Evolutionary conservation across 306 rosid genomes (phyloP), one percentile per base, ranked within the genome.

Genomic region (Lathyrus tuberosus): DNA sequence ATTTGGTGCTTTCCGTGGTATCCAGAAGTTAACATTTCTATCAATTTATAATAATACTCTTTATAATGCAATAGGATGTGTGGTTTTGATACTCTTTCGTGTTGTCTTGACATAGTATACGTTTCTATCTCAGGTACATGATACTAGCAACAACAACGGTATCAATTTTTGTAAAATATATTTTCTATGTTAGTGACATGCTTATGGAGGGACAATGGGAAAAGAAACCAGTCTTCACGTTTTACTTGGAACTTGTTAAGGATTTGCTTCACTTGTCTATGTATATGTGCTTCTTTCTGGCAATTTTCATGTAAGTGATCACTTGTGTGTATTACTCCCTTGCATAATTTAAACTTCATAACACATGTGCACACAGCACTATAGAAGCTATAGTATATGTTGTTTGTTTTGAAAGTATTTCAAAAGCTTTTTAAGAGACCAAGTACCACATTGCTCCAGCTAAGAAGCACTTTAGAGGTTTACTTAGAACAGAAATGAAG

Each of bases 131-230:
- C 91, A 95, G 99, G 96, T 95, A 95, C 94, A 91, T 95, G 99
- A 95, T 95, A 73, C 82, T 95, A 67, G 97, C 99, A 6, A 95
- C 99, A 41, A 95, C 99, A 30, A 89, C 87, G 1, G 91, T 95
- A 61, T 83, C 99, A 26, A 89, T 88, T 38, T 91, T 95, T 72
- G 89, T 91, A 20, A 95, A 95, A 82, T 95, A 91, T 67, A 71
- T 91, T 74, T 95, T 95, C 89, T 95, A 91, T 70, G 96, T 95
- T 30, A 84, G 79, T 62, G 99, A 95, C 81, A 84, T 87, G 85
- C 92, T 95, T 71, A 95, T 91, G 99, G 99, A 95, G 72, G 97
- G 96, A 74, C 99, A 95, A 48, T 95, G 99, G 99, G 99, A 95
- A 85, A 91, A 28, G 79, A 95, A 91, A 81, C 97, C 95, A 24